phyloP scores from a whole-genome alignment of 108 stramenopile species.

The Fragilaria radians region DNA sequence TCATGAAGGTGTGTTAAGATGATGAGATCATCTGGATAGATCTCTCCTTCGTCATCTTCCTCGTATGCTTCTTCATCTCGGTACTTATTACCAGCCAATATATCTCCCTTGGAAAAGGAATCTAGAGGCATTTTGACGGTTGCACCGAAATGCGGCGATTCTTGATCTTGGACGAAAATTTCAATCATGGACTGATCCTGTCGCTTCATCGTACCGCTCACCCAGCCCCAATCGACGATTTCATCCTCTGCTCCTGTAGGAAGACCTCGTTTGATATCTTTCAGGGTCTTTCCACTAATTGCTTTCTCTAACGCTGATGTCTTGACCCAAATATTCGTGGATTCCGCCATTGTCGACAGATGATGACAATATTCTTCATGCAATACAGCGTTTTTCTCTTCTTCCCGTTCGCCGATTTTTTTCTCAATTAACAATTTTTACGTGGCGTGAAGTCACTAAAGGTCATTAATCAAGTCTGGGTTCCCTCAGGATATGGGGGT shows the following conservation, averaged over 20 bases:
- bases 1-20: slow-evolving; percentile 54
- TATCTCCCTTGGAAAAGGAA: neutral
- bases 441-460: too few species aligned
- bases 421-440: too few species aligned
- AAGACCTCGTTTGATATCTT: neutral
- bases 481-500: too few species aligned
- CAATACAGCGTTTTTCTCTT: too few species aligned
- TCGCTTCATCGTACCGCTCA: neutral
- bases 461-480: too few species aligned
- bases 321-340: slow-evolving; percentile 7
- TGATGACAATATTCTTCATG: too few species aligned
- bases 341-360: too few species aligned
- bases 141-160: slow-evolving; percentile 1
- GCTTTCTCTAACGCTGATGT: neutral
- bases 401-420: too few species aligned
- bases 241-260: slow-evolving; percentile 5
- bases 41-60: slow-evolving; percentile 13
- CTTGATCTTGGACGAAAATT: slow-evolving; percentile 2
- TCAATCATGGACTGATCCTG: neutral
- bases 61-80: slow-evolving; percentile 10
- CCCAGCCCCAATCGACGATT: slow-evolving; percentile 9
- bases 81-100: neutral
- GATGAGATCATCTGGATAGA: slow-evolving; percentile 46
- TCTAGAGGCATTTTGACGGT: slow-evolving; percentile 1
- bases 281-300: neutral